These are phyloP conservation scores for Takashimella tepidaria DNA, from an alignment of 1,284 basidiomycete species.

Conservation along the genomic window DNA sequence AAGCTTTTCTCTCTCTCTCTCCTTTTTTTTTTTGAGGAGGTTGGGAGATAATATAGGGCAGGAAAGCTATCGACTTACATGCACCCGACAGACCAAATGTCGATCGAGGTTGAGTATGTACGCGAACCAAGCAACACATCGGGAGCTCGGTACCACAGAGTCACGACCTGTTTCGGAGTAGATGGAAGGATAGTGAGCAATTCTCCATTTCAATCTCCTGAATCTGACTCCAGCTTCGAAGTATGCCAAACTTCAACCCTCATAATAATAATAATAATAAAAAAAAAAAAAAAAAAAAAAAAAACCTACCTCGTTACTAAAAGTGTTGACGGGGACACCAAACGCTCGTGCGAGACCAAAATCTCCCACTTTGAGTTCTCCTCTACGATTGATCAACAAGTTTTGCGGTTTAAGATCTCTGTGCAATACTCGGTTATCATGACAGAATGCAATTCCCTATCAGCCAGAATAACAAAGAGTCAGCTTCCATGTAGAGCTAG, in stretches of 20 bases:
- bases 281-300: no score
- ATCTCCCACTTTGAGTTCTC: constrained; percentile 89
- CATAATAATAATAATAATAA: no score
- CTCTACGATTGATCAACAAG: constrained; percentile 81
- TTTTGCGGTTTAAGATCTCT: constrained; percentile 98
- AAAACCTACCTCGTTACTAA: constrained; percentile 88
- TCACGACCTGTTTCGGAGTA: no score
- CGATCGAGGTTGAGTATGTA: constrained; percentile 93
- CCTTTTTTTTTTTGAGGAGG: no score
- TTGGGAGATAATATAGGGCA: no score
- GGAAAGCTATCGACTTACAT: constrained; percentile 36
- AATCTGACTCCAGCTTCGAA: no score
- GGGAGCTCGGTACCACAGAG: constrained; percentile 96
- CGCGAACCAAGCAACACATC: constrained; percentile 93
- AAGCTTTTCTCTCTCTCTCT: background rate
- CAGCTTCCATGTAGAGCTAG: no score
- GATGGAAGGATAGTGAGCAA: no score
- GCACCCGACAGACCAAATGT: constrained; percentile 94
- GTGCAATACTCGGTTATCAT: constrained; percentile 92
- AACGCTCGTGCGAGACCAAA: constrained; percentile 96
- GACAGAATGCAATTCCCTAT: constrained; percentile 90
- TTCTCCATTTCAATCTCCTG: constrained; percentile 12
- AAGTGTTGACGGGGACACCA: constrained; percentile 94
- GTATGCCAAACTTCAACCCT: background rate
- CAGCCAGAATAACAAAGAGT: constrained; percentile 57